Conservation (phyloP, 768 basidiomycete species). For the Strobilomyces echinocephalus region DNA sequence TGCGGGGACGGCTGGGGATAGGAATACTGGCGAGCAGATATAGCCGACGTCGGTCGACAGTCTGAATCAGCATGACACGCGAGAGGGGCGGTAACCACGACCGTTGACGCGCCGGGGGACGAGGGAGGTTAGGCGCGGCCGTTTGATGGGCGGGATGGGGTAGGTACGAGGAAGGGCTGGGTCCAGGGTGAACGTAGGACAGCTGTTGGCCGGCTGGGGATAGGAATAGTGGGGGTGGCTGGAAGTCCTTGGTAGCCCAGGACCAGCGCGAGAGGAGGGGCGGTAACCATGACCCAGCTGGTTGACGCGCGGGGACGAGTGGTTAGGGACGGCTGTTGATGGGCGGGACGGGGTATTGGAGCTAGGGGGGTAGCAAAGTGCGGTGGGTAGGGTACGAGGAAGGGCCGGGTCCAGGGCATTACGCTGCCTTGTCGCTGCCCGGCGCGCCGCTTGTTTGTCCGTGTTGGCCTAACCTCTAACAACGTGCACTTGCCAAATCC, state of each 20-base stretch:
- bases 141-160: too few relatives aligned
- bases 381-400: conserved; percentile 29
- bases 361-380: conserved; percentile 35
- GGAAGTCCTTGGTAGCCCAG: conserved; percentile 37
- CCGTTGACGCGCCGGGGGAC: too few relatives aligned
- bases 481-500: background rate
- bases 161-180: too few relatives aligned
- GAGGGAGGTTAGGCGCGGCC: too few relatives aligned
- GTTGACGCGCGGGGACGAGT: conserved; percentile 35
- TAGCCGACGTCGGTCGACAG: too few relatives aligned
- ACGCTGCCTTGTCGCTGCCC: conserved; percentile 20
- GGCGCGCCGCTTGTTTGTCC: conserved; percentile 16
- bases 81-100: too few relatives aligned
- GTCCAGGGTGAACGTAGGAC: too few relatives aligned
- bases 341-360: conserved; percentile 34
- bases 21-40: too few relatives aligned
- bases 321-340: conserved; percentile 19
- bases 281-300: conserved; percentile 31
- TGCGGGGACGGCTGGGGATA: conserved; percentile 19
- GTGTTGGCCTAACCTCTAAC: conserved; percentile 22
- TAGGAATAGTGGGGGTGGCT: conserved; percentile 21
- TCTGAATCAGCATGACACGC: too few relatives aligned
- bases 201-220: too few relatives aligned
- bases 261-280: conserved; percentile 35
- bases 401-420: conserved; percentile 27